Base-by-base conservation (phyloP, 352 stramenopile species). In the Phytophthora sojae region DNA sequence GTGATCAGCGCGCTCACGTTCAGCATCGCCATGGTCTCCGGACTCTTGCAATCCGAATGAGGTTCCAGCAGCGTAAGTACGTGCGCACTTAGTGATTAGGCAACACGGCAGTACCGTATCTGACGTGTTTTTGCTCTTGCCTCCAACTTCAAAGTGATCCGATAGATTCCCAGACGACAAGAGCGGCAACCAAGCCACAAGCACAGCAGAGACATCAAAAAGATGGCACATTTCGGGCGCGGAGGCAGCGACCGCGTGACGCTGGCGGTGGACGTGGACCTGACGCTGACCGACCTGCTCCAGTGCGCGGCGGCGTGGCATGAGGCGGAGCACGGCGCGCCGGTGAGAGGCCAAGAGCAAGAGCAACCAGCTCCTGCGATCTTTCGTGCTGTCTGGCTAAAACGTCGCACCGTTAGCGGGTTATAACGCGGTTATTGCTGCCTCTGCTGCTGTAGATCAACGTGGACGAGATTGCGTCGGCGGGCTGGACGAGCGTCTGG, bases 1-100 rank as follows among this genome's bases (percentile, higher is more conserved):
- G 88, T 93, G 69, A 95, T 88, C 32, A 94, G 75, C 75, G 88
- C 86, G 69, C 82, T 92, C 56, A 94, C 82, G 72, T 93, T 93
- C 55, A 94, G 77, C 72, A 89, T 81, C 72, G 77, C 77, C 76
- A 86, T 84, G n/a, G 58, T 26, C 7, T 19, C n/a, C 44, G 17
- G 6, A 8, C 47, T 26, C 26, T 17, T 42, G 35, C 35, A 42
- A 42, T 42, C 35, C 35, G 35, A 42, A 12, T 42, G 35, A 42
- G 35, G 35, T 42, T 21, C 21, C 29, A 32, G 29, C 3, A 9
- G 11, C 11, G 35, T 42, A 42, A 42, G 35, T 42, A 42, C 35
- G 35, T 0, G 35, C 35, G 35, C 4, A 42, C 11, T 42, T 42
- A 42, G 4, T 0, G 4, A 39, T 39, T 4, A 39, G 4, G 3